These are phyloP conservation scores for Coccomyxa subellipsoidea DNA, from an alignment of 163 green algal species.

Conservation along the genomic window DNA sequence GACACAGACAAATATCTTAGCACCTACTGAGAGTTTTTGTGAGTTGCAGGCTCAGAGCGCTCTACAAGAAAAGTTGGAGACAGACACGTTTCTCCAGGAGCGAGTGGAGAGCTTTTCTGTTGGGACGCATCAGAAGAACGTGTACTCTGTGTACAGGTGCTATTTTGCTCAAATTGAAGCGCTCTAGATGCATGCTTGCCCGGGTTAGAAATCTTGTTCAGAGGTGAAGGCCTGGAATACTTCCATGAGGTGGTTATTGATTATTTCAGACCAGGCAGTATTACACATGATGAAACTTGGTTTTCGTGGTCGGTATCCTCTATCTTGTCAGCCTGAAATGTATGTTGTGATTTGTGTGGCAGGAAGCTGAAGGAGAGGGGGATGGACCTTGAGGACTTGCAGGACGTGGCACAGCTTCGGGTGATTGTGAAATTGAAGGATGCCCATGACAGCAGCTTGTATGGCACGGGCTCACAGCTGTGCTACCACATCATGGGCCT, in stretches of 20 bases:
- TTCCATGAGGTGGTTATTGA: too few species aligned
- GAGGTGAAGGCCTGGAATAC: too few species aligned
- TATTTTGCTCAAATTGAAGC: not conserved
- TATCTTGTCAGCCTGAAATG: not conserved
- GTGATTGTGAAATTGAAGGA: constrained; percentile 35
- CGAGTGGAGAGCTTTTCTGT: constrained; percentile 34
- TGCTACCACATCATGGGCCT: constrained; percentile 89
- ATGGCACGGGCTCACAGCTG: constrained; percentile 31
- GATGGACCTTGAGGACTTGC: constrained; percentile 37
- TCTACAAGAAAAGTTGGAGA: constrained; percentile 37
- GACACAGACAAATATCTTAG: too few species aligned
- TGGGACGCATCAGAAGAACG: constrained; percentile 37
- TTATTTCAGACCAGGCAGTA: too few species aligned
- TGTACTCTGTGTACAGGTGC: constrained; percentile 62
- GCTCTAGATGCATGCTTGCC: too few species aligned
- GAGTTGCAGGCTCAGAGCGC: constrained; percentile 18
- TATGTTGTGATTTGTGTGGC: not conserved
- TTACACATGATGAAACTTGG: too few species aligned
- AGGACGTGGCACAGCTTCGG: constrained; percentile 67
- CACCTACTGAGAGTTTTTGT: too few species aligned
- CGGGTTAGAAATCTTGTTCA: too few species aligned
- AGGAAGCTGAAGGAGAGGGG: constrained; percentile 49
- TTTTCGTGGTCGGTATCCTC: too few species aligned
- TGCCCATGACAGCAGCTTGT: constrained; percentile 16
- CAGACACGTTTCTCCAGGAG: constrained; percentile 56